Evolutionary conservation across 257 asterid genomes (phyloP), one percentile per base, ranked within the genome.

Genomic region (Lantana camara): DNA sequence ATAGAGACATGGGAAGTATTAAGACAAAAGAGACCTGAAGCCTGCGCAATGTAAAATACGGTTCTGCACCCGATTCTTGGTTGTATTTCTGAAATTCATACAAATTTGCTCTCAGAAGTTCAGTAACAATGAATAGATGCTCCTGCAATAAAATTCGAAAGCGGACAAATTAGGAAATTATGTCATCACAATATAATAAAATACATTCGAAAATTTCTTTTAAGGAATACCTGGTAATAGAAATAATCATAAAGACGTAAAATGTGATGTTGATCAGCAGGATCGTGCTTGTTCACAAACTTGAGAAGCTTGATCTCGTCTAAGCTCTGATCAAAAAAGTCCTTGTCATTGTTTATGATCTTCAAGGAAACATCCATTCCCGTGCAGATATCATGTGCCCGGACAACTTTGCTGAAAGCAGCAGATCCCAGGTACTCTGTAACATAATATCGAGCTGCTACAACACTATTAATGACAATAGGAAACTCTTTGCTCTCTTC

Each of bases 291-390:
- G 84, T 93, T 93, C 23, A 90, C 99, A 71, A 76, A 85, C 84
- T 93, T 93, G 34, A 93, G 80, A 72, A 93, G 97, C 64, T 93
- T 93, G 73, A 93, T 90, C 80, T 93, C 99, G 22, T 90, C 99
- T 64, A 93, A 76, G 84, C 99, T 93, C 79, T 93, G 99, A 68
- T 93, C 99, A 23, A 93, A 93, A 59, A 87, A 93, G 67, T 93
- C 99, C 81, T 93, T 93, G 80, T 93, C 95, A 7, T 93, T 93
- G 68, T 94, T 94, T 47, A 94, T 90, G 74, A 94, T 94, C 88
- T 94, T 94, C 72, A 94, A 74, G 80, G 96, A 90, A 75, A 94
- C 96, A 49, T 90, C 97, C 78, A 73, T 66, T 50, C 96, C 97
- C 8, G 77, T 65, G 71, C 75, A 74, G 55, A 90, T 88, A 80